Base-by-base conservation (phyloP, 2,329 filamentous ascomycete genomes). In the Fusarium sp. region DNA sequence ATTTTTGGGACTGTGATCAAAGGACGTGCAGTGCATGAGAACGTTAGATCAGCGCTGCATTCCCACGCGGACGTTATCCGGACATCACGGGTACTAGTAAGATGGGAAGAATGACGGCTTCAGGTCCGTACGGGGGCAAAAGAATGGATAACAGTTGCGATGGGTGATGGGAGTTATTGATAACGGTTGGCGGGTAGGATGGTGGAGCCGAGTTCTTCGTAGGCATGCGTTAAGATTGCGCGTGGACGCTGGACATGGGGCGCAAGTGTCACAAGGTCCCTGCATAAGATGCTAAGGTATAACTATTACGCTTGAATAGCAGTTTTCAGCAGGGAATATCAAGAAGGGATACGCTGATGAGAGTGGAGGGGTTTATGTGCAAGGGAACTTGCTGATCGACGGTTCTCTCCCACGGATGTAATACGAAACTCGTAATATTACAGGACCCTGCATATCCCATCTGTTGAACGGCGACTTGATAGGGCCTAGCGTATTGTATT, bases 151-250 rank as follows among this genome's bases (percentile, higher is more conserved):
- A 22, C 9, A 18, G 48, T 64, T 63, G 48, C 42, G 34, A 22
- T 39, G 45, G 43, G 49, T 59, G 44, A 64, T 17, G 44, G 22
- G 34, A 50, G 39, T 33, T 52, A 51, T 42, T 61, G 38, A 59
- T 33, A n/a, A 38, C 33, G 5, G 40, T 61, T 66, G 50, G 17
- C 42, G 15, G 34, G 46, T 34, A 59, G 24, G 34, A 33, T 56
- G 44, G 51, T 58, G 52, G 51, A 33, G 26, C 42, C 26, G 31
- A 40, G 31, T 7, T 11, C 36, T 46, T 24, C 42, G 36, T n/a
- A 69, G 66, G 66, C 57, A 69, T 69, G 66, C 38, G 38, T 40
- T 56, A 53, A 69, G 53, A 70, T 69, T 70, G 57, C 57, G 62
- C 49, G 66, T 67, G 62, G 44, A 44, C 42, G 39, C 24, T 49